Percentiles rank a stretch among this genome's conserved stretches.
These are phyloP conservation scores for Sclerotinia sclerotiorum DNA, from an alignment of 2,329 filamentous ascomycete species.

Conservation along the genomic window DNA sequence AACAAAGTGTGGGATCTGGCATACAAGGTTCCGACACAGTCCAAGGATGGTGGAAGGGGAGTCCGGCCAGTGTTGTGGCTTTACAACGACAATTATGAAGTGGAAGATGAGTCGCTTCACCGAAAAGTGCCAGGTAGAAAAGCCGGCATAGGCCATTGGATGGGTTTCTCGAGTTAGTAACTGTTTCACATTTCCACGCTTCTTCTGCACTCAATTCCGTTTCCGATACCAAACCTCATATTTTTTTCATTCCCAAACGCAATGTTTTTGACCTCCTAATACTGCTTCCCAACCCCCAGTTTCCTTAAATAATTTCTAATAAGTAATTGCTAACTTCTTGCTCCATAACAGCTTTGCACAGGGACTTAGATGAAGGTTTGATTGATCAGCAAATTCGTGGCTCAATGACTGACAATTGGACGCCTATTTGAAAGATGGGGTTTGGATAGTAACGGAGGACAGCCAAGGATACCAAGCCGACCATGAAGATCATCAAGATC, in stretches of 20 bases:
- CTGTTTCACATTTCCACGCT: no score
- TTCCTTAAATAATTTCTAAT: background rate
- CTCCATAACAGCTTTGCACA: background rate
- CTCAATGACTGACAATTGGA: background rate
- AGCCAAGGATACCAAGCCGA: no score
- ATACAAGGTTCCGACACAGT: background rate
- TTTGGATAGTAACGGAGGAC: conserved; percentile 7
- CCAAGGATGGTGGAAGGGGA: background rate
- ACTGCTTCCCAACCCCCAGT: background rate
- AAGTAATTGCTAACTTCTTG: background rate
- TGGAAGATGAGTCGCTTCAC: background rate
- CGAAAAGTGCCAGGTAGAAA: accelerated
- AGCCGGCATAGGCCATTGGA: background rate
- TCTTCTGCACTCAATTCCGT: background rate
- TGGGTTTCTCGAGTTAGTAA: conserved; percentile 13
- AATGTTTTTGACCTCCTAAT: background rate
- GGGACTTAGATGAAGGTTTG: background rate
- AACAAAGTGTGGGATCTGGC: background rate
- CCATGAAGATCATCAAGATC: background rate
- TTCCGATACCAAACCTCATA: background rate
- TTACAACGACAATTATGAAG: background rate
- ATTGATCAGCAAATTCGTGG: background rate
- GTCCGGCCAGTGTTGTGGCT: background rate
- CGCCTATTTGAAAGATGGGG: background rate
- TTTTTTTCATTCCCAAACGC: background rate